Base-by-base conservation (phyloP, 257 asterid species). In the Ligustrum vulgare region DNA sequence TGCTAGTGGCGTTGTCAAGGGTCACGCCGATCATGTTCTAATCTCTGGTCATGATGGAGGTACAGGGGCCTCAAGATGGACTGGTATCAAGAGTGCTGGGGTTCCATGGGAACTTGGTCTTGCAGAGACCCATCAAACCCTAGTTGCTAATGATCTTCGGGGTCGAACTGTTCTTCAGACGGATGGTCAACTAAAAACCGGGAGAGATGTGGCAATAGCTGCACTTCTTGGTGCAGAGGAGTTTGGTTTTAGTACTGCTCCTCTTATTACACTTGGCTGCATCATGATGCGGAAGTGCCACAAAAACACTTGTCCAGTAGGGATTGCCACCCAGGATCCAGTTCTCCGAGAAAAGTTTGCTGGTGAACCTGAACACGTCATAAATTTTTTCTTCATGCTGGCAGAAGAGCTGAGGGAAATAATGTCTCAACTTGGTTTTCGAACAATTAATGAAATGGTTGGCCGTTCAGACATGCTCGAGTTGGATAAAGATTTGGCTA, bases 41-140 rank as follows among this genome's bases (percentile, higher is more conserved):
- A 93, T 95, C 82, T 95, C 99, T 13, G 98, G 99, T 81, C 99
- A 95, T 67, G 99, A 95, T 83, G 99, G 99, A 78, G 99, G 99
- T 65, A 95, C 99, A 1, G 99, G 99, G 39, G 99, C 99, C 68
- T 88, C 98, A 67, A 81, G 98, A 83, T 95, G 99, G 99, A 93
- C 99, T 63, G 98, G 99, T 56, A 95, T 95, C 82, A 95, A 95
- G 86, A 93, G 90, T 80, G 99, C 99, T 13, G 99, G 99, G 79
- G 90, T 95, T 65, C 99, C 99, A 10, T 95, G 99, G 99, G 99
- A 95, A 82, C 98, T 95, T 80, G 99, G 99, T 78, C 92, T 95
- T 32, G 98, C 98, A 18, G 99, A 95, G 86, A 95, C 99, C 18
- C 99, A 95, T 80, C 99, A 95, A 81, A 95, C 99, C 56, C 84